A percentile compares a stretch with the other conserved stretches of the same genome.
Evolutionary conservation across 805 yeast species (phyloP).

Genomic region (Myxozyma geophila): DNA sequence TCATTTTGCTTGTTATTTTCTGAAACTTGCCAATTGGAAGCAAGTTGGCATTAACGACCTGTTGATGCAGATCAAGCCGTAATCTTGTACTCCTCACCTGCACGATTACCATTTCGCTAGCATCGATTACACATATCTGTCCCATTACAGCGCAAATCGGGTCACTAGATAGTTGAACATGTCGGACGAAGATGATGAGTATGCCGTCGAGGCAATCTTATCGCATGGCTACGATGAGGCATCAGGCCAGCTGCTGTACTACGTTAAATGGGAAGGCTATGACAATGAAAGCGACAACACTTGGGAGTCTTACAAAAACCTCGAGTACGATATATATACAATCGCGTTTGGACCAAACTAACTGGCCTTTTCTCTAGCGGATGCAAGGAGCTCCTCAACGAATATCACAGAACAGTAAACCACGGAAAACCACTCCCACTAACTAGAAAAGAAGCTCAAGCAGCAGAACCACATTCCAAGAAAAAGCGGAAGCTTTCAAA

Average conservation of each 20-base stretch:
- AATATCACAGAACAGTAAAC: conserved; percentile 5
- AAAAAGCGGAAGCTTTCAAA: not conserved
- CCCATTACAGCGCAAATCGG: no score
- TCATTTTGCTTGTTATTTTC: no score
- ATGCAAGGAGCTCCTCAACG: conserved; percentile 1
- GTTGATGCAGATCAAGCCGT: no score
- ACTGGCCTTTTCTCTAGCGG: not conserved
- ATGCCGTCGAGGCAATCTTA: conserved; percentile 6
- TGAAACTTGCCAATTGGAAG: no score
- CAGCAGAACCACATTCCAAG: not conserved
- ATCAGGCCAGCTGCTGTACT: not conserved
- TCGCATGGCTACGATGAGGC: conserved; percentile 1
- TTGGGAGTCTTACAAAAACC: conserved; percentile 4
- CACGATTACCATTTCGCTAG: no score
- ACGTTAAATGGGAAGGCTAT: conserved; percentile 12
- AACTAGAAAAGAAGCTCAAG: not conserved
- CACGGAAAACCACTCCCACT: not conserved
- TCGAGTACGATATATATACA: not conserved
- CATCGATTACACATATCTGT: no score
- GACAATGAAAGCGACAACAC: conserved; percentile 4
- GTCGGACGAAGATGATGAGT: conserved; percentile 1
- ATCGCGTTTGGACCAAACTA: not conserved
- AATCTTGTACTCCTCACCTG: no score
- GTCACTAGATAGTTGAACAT: no score
- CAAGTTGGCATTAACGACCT: no score